A percentile compares a stretch with the other conserved stretches of the same genome.
Conservation (phyloP, 257 asterid genomes). For the Solanum ahanhuiri region DNA sequence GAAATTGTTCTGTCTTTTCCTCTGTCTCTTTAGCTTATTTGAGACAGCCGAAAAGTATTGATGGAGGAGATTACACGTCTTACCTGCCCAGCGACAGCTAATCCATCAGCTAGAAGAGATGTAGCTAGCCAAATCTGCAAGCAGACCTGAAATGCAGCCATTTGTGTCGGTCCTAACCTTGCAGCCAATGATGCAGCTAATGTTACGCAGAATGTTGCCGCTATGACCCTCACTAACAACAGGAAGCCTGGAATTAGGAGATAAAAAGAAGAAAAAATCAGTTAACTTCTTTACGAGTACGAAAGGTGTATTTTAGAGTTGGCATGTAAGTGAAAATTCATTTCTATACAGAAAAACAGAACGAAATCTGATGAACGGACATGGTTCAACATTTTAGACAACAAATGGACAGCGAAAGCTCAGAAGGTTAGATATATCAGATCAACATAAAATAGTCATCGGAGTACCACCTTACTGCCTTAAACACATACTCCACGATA, state of each 20-base stretch:
- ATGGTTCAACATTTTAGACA: neutral
- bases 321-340: neutral
- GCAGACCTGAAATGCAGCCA: slow-evolving; percentile 94
- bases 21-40: neutral
- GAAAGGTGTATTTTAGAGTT: neutral
- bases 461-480: neutral
- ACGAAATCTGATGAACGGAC: neutral
- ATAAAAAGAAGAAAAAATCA: neutral
- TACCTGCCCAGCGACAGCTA: slow-evolving; percentile 89
- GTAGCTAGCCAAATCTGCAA: slow-evolving; percentile 82
- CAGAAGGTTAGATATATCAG: neutral
- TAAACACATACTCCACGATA: neutral
- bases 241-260: slow-evolving; percentile 37
- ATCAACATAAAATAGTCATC: neutral
- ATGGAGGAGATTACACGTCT: neutral
- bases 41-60: neutral
- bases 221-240: slow-evolving; percentile 66
- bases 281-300: neutral
- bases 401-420: neutral
- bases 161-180: slow-evolving; percentile 52
- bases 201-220: slow-evolving; percentile 77
- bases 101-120: slow-evolving; percentile 76
- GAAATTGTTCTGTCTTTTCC: neutral
- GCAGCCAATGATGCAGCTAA: slow-evolving; percentile 82
- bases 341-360: neutral